Conservation (phyloP, 768 basidiomycete genomes). For the Phaeotremella fagi region DNA sequence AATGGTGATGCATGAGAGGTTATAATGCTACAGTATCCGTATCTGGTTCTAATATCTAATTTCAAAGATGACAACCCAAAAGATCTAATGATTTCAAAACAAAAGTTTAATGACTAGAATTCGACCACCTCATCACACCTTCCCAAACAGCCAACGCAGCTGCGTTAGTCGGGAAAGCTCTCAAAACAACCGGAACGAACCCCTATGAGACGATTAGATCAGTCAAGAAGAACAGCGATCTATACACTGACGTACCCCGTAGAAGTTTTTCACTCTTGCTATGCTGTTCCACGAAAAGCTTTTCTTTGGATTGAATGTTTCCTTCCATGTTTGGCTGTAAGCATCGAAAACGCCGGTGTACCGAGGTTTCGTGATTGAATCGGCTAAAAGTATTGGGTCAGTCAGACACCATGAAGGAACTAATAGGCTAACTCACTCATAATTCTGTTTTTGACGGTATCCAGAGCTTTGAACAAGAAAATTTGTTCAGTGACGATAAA, state of each 20-base stretch:
- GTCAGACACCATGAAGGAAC: neutral
- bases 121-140: conserved; percentile 66
- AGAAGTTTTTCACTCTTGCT: conserved; percentile 41
- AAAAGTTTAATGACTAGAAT: neutral
- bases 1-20: no score
- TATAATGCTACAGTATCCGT: no score
- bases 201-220: conserved; percentile 61
- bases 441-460: conserved; percentile 68
- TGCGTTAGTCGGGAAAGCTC: conserved; percentile 75
- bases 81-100: no score
- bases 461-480: no score
- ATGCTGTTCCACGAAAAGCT: conserved; percentile 31
- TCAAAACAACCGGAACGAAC: conserved; percentile 61
- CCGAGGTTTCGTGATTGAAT: conserved; percentile 37
- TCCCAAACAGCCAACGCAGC: conserved; percentile 76
- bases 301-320: conserved; percentile 52
- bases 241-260: conserved; percentile 30
- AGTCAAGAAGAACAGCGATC: neutral
- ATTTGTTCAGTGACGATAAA: no score
- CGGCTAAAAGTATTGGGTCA: conserved; percentile 16
- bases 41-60: no score
- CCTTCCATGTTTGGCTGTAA: conserved; percentile 56
- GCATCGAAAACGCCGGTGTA: conserved; percentile 56
- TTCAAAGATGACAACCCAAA: no score
- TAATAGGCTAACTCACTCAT: conserved; percentile 51